Evolutionary conservation across 371 early-diverging fungal species (phyloP).

Genomic region (Syncephalastrum sp.): DNA sequence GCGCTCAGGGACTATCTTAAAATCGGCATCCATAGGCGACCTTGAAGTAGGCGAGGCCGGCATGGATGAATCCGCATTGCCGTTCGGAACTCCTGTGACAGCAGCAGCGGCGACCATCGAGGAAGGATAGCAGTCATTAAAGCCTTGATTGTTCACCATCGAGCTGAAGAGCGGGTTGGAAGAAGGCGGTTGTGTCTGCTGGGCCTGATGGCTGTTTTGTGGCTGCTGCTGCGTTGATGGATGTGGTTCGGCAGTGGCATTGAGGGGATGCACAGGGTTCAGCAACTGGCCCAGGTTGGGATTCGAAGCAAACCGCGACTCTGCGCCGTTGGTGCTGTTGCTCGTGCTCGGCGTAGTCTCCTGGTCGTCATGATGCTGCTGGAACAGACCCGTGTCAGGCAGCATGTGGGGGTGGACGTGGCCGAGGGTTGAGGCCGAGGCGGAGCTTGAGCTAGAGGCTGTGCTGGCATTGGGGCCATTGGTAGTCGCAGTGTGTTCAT

Average conservation of each 20-base stretch:
- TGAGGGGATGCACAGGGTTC: constrained; percentile 41
- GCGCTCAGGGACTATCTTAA: too few relatives aligned
- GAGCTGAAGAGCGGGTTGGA: too few relatives aligned
- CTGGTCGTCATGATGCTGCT: constrained; percentile 4
- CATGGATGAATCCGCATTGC: too few relatives aligned
- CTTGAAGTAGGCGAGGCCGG: too few relatives aligned
- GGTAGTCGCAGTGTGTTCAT: constrained; percentile 3
- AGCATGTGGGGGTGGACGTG: constrained; percentile 26
- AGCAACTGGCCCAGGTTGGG: constrained; percentile 40
- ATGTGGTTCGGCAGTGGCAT: background rate
- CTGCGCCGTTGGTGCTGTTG: constrained; percentile 4
- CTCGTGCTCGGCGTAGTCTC: constrained; percentile 1
- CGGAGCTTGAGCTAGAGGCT: constrained; percentile 7
- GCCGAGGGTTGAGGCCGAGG: background rate
- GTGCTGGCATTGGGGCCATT: background rate
- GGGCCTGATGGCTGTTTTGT: background rate
- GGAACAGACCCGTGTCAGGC: constrained; percentile 11
- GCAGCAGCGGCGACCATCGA: too few relatives aligned
- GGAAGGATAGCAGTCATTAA: too few relatives aligned
- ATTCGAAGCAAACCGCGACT: constrained; percentile 23
- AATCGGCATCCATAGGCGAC: too few relatives aligned
- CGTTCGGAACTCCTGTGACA: too few relatives aligned
- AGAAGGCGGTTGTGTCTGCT: background rate
- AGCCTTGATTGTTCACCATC: too few relatives aligned
- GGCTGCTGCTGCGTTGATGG: constrained; percentile 7